These are phyloP conservation scores for Picochlorum costavermella DNA, from an alignment of 139 green algal genomes.

Conservation along the genomic window DNA sequence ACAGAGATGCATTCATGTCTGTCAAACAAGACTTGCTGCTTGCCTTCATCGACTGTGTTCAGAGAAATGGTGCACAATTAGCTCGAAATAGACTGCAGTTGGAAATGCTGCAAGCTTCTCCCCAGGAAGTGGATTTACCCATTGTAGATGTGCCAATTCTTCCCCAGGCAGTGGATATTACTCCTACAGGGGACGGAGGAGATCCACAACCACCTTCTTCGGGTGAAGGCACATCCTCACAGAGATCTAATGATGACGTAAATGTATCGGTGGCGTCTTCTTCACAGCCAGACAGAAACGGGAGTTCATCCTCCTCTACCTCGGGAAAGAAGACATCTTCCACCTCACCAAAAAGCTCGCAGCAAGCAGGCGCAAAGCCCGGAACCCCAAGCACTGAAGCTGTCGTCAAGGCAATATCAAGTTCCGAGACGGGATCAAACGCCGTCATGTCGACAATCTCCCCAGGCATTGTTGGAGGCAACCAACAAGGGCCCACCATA, in stretches of 20 bases:
- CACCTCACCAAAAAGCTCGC: not conserved
- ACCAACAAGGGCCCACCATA: constrained; percentile 3
- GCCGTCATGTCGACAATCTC: constrained; percentile 4
- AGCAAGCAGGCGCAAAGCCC: too few relatives aligned
- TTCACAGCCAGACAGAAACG: constrained; percentile 3
- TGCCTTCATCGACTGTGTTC: constrained; percentile 69
- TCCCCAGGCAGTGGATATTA: constrained; percentile 27
- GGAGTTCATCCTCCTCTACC: not conserved
- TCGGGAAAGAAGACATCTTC: not conserved
- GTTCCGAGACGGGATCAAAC: not conserved
- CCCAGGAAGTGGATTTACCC: not conserved
- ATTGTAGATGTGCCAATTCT: constrained; percentile 20
- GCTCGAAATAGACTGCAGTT: constrained; percentile 42
- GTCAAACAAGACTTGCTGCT: constrained; percentile 80
- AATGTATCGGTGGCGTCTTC: not conserved
- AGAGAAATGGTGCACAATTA: constrained; percentile 68
- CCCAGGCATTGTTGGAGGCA: constrained; percentile 10
- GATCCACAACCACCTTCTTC: not conserved
- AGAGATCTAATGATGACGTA: not conserved
- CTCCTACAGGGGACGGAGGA: not conserved
- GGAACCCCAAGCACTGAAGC: not conserved
- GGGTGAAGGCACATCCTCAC: not conserved
- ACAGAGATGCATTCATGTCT: constrained; percentile 78
- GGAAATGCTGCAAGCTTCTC: not conserved
- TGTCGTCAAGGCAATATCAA: not conserved